These are phyloP conservation scores for Lasiodiplodia sp. DNA, from an alignment of 2,329 filamentous ascomycete genomes.

Conservation along the genomic window DNA sequence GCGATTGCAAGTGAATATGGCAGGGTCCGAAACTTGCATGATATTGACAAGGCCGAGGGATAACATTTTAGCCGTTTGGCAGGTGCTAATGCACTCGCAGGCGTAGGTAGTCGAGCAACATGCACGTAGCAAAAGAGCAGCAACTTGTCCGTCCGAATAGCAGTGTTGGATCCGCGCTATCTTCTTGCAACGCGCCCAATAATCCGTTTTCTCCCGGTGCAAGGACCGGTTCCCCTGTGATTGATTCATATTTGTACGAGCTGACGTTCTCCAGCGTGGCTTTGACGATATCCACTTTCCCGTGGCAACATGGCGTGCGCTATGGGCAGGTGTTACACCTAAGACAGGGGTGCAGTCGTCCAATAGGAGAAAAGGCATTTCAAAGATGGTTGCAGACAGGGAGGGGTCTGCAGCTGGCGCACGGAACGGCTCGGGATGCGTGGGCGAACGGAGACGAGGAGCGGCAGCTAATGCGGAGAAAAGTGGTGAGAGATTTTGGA, in stretches of 20 bases:
- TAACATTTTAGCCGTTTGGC: neutral
- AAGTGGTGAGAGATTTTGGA: neutral
- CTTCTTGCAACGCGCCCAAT: neutral
- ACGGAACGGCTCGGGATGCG: slow-evolving; percentile 13
- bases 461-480: slow-evolving; percentile 7
- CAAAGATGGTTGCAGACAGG: slow-evolving; percentile 20
- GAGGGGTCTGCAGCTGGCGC: slow-evolving; percentile 14
- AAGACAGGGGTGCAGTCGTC: neutral
- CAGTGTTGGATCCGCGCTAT: neutral
- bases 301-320: slow-evolving; percentile 20
- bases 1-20: neutral
- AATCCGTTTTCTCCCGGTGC: neutral
- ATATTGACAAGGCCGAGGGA: neutral
- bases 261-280: slow-evolving; percentile 7
- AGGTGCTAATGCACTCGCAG: neutral
- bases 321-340: slow-evolving; percentile 17
- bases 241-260: neutral
- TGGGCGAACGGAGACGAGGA: neutral
- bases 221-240: neutral
- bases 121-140: neutral
- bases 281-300: slow-evolving; percentile 22
- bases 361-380: slow-evolving; percentile 18
- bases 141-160: neutral
- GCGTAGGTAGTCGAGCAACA: neutral
- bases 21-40: neutral